Conservation (phyloP, 73 alveolate species). For the Tetrahymena malaccensis region DNA sequence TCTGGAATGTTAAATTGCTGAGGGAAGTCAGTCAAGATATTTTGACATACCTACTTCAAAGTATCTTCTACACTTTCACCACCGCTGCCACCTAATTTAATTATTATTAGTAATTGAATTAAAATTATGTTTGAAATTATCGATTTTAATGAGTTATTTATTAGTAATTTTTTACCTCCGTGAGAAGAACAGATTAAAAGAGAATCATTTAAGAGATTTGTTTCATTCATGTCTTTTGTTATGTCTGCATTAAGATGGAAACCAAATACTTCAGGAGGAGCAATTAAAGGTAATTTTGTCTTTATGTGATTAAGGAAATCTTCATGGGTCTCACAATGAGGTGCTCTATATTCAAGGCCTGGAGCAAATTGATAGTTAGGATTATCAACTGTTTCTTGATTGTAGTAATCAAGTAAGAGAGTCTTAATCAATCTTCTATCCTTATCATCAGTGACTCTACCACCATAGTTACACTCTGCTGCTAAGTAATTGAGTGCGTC, state of each 20-base stretch:
- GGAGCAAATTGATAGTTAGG: slow-evolving; percentile 83
- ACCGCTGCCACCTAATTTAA: slow-evolving; percentile 84
- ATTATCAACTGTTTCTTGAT: slow-evolving; percentile 71
- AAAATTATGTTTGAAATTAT: too few relatives aligned
- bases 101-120: slow-evolving; percentile 61
- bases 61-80: slow-evolving; percentile 54
- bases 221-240: slow-evolving; percentile 96
- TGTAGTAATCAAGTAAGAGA: slow-evolving; percentile 85
- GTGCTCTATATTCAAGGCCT: slow-evolving; percentile 84
- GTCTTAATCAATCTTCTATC: slow-evolving; percentile 96
- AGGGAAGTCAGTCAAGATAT: slow-evolving; percentile 78
- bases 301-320: slow-evolving; percentile 87
- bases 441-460: slow-evolving; percentile 99
- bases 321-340: slow-evolving; percentile 84
- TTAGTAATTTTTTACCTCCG: neutral
- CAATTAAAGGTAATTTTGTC: slow-evolving; percentile 77
- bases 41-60: slow-evolving; percentile 73
- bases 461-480: slow-evolving; percentile 99
- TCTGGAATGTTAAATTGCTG: slow-evolving; percentile 73
- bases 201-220: slow-evolving; percentile 74
- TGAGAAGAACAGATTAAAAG: slow-evolving; percentile 59
- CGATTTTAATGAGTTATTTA: too few relatives aligned
- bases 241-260: slow-evolving; percentile 99
- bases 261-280: slow-evolving; percentile 99
- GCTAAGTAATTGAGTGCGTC: slow-evolving; percentile 97